A percentile compares a stretch with the other conserved stretches of the same genome.
Conservation (phyloP, 2,329 filamentous ascomycete species). For the Colletotrichum tropicale region DNA sequence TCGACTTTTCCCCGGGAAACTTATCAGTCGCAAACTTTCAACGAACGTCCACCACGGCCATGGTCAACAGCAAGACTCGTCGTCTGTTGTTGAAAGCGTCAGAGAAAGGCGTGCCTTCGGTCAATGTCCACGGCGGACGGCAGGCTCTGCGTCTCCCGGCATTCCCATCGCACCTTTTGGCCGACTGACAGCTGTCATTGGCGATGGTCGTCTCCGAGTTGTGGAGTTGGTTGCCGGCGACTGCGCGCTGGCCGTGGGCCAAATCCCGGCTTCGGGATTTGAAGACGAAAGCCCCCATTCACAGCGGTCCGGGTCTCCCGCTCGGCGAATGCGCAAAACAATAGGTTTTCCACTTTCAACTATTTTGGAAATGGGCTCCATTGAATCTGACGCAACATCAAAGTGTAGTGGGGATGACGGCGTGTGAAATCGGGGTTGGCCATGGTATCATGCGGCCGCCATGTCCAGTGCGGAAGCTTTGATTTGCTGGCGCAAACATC, state of each 20-base stretch:
- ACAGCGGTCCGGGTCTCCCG: neutral
- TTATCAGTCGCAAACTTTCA: neutral
- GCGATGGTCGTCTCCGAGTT: neutral
- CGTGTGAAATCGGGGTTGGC: neutral
- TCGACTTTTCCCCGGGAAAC: neutral
- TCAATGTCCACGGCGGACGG: neutral
- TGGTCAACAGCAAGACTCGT: neutral
- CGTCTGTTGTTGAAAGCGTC: neutral
- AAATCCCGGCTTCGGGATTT: conserved; percentile 18
- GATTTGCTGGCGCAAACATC: neutral
- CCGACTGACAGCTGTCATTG: neutral
- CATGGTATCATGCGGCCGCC: neutral
- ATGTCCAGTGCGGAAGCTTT: neutral
- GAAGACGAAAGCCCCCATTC: neutral
- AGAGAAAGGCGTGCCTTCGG: neutral
- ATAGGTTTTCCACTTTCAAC: neutral
- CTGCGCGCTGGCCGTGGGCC: neutral
- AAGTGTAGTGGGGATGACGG: neutral
- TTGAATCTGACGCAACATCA: neutral
- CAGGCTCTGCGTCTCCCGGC: neutral
- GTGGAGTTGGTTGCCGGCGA: conserved; percentile 5
- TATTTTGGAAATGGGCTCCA: neutral
- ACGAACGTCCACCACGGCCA: neutral
- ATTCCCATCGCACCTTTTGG: neutral
- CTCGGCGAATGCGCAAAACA: neutral